These are phyloP conservation scores for Penicillium sp. DNA, from an alignment of 2,329 filamentous ascomycete genomes.

Conservation along the genomic window DNA sequence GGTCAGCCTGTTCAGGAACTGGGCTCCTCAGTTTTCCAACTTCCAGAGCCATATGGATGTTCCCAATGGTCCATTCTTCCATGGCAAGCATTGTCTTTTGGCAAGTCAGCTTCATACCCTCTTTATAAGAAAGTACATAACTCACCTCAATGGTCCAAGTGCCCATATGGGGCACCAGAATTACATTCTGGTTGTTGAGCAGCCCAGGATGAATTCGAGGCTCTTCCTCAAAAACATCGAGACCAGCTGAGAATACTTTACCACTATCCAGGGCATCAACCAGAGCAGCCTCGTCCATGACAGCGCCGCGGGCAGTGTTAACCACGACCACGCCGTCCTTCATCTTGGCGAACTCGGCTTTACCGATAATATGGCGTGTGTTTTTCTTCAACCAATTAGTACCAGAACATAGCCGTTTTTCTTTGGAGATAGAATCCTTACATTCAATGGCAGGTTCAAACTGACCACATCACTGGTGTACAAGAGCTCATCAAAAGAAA, in stretches of 20 bases:
- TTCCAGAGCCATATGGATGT: conserved; percentile 63
- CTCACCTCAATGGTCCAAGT: conserved; percentile 69
- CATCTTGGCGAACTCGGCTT: conserved; percentile 69
- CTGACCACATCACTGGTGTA: conserved; percentile 71
- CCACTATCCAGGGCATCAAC: conserved; percentile 69
- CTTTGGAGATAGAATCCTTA: conserved; percentile 42
- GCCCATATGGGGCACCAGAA: conserved; percentile 82
- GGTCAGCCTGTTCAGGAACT: conserved; percentile 67
- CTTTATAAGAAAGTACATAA: background rate
- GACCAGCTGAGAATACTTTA: conserved; percentile 66
- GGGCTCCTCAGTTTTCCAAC: conserved; percentile 63
- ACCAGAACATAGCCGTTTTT: background rate
- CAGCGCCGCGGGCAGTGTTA: conserved; percentile 78
- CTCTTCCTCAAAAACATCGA: conserved; percentile 83
- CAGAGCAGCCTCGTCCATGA: conserved; percentile 78
- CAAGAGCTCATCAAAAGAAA: conserved; percentile 71
- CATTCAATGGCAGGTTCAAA: conserved; percentile 77
- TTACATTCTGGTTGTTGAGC: conserved; percentile 65
- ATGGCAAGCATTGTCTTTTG: conserved; percentile 56
- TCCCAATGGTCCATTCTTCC: conserved; percentile 73
- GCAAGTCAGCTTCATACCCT: background rate
- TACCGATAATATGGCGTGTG: conserved; percentile 74
- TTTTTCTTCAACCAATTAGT: conserved; percentile 45
- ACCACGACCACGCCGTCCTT: conserved; percentile 73
- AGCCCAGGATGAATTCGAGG: conserved; percentile 72